Evolutionary conservation across 495 filamentous ascomycete genomes (phyloP), one percentile per base, ranked within the genome.

Genomic region (Pyrenula aspistea): DNA sequence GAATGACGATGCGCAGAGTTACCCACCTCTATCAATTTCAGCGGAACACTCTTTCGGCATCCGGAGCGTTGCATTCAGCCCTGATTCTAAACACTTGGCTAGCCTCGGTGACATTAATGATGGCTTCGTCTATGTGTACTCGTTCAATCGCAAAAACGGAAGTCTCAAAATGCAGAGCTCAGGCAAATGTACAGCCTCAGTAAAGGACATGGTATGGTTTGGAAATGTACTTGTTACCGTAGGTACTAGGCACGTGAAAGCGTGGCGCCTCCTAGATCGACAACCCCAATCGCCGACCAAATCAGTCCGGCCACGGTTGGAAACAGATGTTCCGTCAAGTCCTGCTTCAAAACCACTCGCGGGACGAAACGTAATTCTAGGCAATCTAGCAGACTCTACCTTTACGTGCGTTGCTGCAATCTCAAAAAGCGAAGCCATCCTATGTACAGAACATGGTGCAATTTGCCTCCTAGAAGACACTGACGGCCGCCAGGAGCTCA

Each of bases 51-150:
- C 83, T 0, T 95, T 88, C 62, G 93, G 93, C 31, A 88, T 98
- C 23, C 83, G 83, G 57, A 85, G 87, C 54, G 79, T 98, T 25
- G 85, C 92, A 2, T 97, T 96, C 77, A 95, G 89, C 57, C 79
- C 84, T 11, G 87, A 95, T 64, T 90, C 88, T 3, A 85, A 82
- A 62, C 95, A 88, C 69, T 75, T 98, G 19, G 92, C 94, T 2
- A 92, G 88, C 4, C 77, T 98, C 24, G 93, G 93, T 23, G 82
- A 85, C 20, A 77, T 85, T 31, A 93, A 95, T 69, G 93, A 98
- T 68, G 93, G 93, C 10, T 97, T 95, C 65, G 77, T 98, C 23
- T 91, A 93, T 60, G 77, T 97, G 49, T 98, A 93, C 90, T 78
- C 80, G 48, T 81, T 97, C 59, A 89, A 91, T 59, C 66, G 84